These are phyloP conservation scores for Venturia oleaginea DNA, from an alignment of 2,329 filamentous ascomycete species.

Conservation along the genomic window DNA sequence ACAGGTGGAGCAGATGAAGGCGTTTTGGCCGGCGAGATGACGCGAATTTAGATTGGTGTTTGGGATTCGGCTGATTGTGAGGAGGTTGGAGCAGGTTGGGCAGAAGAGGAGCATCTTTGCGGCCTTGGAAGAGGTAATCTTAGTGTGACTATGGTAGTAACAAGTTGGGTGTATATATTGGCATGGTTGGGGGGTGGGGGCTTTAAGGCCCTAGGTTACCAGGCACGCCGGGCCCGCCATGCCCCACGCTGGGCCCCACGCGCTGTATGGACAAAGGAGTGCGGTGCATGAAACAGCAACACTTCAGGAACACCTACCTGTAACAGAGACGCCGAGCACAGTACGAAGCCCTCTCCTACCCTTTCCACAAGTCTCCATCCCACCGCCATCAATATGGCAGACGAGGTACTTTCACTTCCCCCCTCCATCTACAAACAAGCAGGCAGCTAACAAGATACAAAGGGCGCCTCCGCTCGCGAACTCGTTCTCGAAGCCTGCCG, in stretches of 20 bases:
- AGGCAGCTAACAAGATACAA: conserved; percentile 13
- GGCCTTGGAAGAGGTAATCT: too few relatives aligned
- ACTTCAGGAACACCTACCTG: neutral
- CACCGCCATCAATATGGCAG: conserved; percentile 23
- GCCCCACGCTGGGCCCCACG: too few relatives aligned
- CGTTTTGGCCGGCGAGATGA: conserved; percentile 47
- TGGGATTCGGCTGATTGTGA: conserved; percentile 55
- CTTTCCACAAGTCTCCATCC: neutral
- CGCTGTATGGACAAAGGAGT: too few relatives aligned
- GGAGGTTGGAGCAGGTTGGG: conserved; percentile 73
- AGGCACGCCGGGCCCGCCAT: too few relatives aligned
- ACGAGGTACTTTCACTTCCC: conserved; percentile 21
- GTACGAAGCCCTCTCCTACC: neutral
- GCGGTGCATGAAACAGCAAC: neutral
- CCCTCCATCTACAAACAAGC: neutral
- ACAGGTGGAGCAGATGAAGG: conserved; percentile 91
- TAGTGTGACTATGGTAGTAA: too few relatives aligned
- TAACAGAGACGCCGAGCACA: neutral
- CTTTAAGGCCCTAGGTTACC: too few relatives aligned
- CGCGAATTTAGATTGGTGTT: conserved; percentile 25
- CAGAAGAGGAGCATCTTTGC: conserved; percentile 65
- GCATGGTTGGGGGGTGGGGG: too few relatives aligned
- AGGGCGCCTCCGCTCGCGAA: conserved; percentile 82
- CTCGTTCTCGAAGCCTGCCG: conserved; percentile 87
- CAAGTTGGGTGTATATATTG: too few relatives aligned